Base-by-base conservation (phyloP, 139 green algal species). In the Closterium sp. region DNA sequence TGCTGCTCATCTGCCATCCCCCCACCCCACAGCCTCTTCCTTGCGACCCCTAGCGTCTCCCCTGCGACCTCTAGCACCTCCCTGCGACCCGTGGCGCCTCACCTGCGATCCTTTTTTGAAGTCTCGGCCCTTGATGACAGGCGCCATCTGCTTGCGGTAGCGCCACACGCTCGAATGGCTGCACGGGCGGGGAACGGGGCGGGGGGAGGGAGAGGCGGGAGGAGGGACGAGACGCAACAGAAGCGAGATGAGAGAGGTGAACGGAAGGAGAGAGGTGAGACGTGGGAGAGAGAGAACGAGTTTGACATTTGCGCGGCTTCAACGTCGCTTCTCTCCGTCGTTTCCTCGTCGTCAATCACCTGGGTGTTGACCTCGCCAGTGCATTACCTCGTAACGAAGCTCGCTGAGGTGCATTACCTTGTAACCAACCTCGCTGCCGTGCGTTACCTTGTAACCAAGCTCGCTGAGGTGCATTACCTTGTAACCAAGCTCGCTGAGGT, bases 71-170 rank as follows among this genome's bases (percentile, higher is more conserved):
- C 55, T 3, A 76, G 55, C 55, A 19, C 55, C 55, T 76, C 55
- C 23, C 36, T 28, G 55, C 55, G 16, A 6, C 55, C 55, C 55
- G 25, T 16, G n/a, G 55, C 55, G 55, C 2, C 55, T 76, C 55
- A 91, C 87, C 35, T 91, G 87, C 33, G 87, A 91, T n/a, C 87
- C 87, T 16, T 91, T 91, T 83, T 34, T 91, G 8, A 91, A 91
- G 55, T 91, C 32, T 10, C 88, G 33, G 21, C 34, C 32, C 34
- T 64, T 91, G 33, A 91, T 83, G 34, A 91, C 33, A 0, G 87
- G 87, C 34, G 69, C 69, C 87, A 91, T 81, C 32, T 91, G 32
- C 55, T 84, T 38, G 25, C 81, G 76, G 35, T 91, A 91, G 16
- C 87, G 23, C 87, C 87, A 91, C 81, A 84, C 34, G 33, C 87